Percentiles rank a stretch among this genome's conserved stretches.
Evolutionary conservation across 495 filamentous ascomycete species (phyloP).

Genomic region (Aspergillus incahuasiensis): DNA sequence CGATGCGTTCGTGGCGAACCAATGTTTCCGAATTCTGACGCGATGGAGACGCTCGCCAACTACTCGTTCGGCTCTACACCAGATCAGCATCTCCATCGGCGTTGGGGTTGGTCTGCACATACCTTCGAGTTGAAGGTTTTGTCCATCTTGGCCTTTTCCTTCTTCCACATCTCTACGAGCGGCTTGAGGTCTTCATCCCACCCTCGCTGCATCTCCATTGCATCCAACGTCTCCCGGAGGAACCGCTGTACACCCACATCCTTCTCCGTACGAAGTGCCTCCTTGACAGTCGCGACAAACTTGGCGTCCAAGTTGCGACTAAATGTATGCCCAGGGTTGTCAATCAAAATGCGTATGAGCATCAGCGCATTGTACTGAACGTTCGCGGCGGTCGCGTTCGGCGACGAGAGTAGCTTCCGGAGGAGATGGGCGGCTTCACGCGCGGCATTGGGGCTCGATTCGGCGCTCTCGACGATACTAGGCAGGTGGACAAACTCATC

Average conservation of each 20-base stretch:
- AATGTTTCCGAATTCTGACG: constrained; percentile 30
- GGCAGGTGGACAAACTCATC: constrained; percentile 94
- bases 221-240: constrained; percentile 75
- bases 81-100: not conserved
- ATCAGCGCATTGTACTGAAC: constrained; percentile 96
- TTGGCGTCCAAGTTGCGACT: constrained; percentile 80
- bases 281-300: constrained; percentile 71
- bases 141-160: constrained; percentile 59
- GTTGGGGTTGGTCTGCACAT: not conserved
- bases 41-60: constrained; percentile 6
- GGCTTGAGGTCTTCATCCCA: constrained; percentile 66
- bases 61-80: not conserved
- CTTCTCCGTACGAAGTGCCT: constrained; percentile 63
- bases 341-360: constrained; percentile 85
- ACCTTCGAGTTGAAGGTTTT: not conserved
- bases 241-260: constrained; percentile 79
- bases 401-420: constrained; percentile 72
- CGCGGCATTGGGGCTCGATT: constrained; percentile 82
- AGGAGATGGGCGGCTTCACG: constrained; percentile 70
- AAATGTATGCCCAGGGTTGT: constrained; percentile 89
- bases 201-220: constrained; percentile 61
- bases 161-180: constrained; percentile 80
- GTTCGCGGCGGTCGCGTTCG: constrained; percentile 57
- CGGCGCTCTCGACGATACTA: constrained; percentile 87
- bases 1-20: constrained; percentile 32